Base-by-base conservation (phyloP, 2,329 filamentous ascomycete species). In the Monilinia polystroma region DNA sequence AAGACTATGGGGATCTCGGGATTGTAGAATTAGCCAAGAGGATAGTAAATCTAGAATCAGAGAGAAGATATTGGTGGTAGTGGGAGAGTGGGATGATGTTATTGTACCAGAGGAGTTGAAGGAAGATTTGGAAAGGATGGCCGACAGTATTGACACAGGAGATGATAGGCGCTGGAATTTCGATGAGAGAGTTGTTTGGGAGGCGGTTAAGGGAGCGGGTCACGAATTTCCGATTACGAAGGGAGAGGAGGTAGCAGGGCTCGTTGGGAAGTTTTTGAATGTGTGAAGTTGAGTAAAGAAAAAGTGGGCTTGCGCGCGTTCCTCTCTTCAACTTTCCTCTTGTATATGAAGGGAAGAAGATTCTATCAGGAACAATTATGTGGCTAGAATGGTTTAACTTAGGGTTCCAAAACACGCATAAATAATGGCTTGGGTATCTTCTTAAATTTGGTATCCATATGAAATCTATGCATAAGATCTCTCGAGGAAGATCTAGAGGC, bases 211-310 rank as follows among this genome's bases (percentile, higher is more conserved):
- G 0, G 85, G 84, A 1, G 82, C 57, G 20, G 57, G 81, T 1
- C 86, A 89, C 72, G 85, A 89, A 70, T 88, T 88, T 71, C 84
- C 86, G 20, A 87, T 87, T 78, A 85, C 84, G n/a, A 80, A 83
- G 67, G 74, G 79, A 0, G 72, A 76, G 8, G 74, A 78, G 47
- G 81, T 84, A 3, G 57, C 57, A 16, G 12, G 29, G 6, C 20
- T 23, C 4, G 35, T 59, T 59, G 29, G 26, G 20, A 3, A 38
- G 29, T 49, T 59, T 10, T 14, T 49, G 20, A 11, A 11, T 14
- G 20, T 10, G 20, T 49, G 43, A 49, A 29, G 29, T 8, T 11
- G 7, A 12, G 26, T n/a, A 43, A 14, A 59, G 7, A 43, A 4
- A 6, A 43, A 2, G 3, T 6, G 8, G 6, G 2, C 4, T 35